Conservation (phyloP, 2,329 filamentous ascomycete genomes). For the Stachybotrys echinatus region DNA sequence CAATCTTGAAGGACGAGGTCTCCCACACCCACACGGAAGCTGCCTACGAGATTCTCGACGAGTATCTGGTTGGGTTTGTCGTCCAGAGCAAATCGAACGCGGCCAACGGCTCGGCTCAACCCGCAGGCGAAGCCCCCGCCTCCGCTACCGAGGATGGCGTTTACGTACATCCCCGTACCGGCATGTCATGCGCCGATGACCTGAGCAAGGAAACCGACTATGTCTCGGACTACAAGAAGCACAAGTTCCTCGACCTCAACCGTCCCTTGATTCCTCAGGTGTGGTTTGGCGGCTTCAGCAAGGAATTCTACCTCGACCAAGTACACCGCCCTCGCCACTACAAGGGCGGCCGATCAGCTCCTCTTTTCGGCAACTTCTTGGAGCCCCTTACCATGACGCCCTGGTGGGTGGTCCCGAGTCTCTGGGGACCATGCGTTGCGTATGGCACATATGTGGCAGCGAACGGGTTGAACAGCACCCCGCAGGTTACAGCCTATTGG, state of each 20-base stretch:
- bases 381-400: slow-evolving; percentile 93
- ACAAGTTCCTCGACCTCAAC: slow-evolving; percentile 91
- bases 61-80: slow-evolving; percentile 79
- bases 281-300: slow-evolving; percentile 81
- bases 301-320: slow-evolving; percentile 95
- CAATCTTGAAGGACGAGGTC: slow-evolving; percentile 74
- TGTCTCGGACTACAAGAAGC: slow-evolving; percentile 69
- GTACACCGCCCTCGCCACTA: slow-evolving; percentile 95
- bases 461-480: slow-evolving; percentile 48
- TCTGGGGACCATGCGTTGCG: slow-evolving; percentile 78
- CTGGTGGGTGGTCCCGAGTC: slow-evolving; percentile 81
- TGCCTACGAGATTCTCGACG: slow-evolving; percentile 93
- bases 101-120: slow-evolving; percentile 12
- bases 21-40: slow-evolving; percentile 86
- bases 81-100: slow-evolving; percentile 50
- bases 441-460: slow-evolving; percentile 67
- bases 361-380: slow-evolving; percentile 96
- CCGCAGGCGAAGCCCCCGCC: slow-evolving; percentile 23
- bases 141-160: slow-evolving; percentile 18
- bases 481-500: slow-evolving; percentile 57
- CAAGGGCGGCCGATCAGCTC: slow-evolving; percentile 85
- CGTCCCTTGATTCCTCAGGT: slow-evolving; percentile 82
- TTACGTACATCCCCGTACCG: slow-evolving; percentile 60
- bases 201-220: slow-evolving; percentile 80
- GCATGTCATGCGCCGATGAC: slow-evolving; percentile 86